Evolutionary conservation across 2,329 filamentous ascomycete genomes (phyloP).

Genomic region (Verticillium klebahnii): DNA sequence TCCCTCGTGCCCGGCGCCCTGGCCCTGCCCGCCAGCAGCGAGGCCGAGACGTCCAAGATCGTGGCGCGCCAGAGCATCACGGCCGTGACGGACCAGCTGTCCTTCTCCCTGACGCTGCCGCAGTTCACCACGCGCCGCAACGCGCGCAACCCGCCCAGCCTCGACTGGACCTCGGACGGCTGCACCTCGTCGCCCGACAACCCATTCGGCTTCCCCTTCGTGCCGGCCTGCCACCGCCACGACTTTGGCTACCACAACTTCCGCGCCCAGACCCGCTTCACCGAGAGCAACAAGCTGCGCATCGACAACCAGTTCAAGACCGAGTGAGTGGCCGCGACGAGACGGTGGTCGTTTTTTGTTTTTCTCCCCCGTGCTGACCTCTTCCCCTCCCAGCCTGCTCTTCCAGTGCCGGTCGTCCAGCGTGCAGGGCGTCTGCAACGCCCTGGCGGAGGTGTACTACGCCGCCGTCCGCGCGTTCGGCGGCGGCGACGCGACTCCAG

Average conservation of each 20-base stretch:
- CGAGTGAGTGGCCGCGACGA: conserved; percentile 26
- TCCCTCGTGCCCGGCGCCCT: conserved; percentile 14
- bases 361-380: not conserved
- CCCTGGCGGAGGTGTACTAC: conserved; percentile 35
- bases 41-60: not conserved
- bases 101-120: conserved; percentile 38
- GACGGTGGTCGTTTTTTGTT: too few species aligned
- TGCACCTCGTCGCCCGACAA: conserved; percentile 38
- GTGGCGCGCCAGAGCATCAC: conserved; percentile 16
- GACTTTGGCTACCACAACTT: conserved; percentile 55
- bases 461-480: conserved; percentile 31
- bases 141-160: conserved; percentile 28
- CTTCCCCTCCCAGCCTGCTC: conserved; percentile 22
- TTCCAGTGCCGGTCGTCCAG: conserved; percentile 25
- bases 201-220: conserved; percentile 37
- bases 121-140: conserved; percentile 36
- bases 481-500: conserved; percentile 20
- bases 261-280: conserved; percentile 43
- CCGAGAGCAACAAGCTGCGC: conserved; percentile 28
- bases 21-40: conserved; percentile 15
- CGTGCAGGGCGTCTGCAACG: conserved; percentile 20
- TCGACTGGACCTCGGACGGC: conserved; percentile 37
- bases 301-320: conserved; percentile 47
- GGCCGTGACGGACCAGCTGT: conserved; percentile 37
- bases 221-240: conserved; percentile 45